A percentile compares a stretch with the other conserved stretches of the same genome.
Conservation (phyloP, 176 grass and related monocot species). For the Tillandsia fasciculata region DNA sequence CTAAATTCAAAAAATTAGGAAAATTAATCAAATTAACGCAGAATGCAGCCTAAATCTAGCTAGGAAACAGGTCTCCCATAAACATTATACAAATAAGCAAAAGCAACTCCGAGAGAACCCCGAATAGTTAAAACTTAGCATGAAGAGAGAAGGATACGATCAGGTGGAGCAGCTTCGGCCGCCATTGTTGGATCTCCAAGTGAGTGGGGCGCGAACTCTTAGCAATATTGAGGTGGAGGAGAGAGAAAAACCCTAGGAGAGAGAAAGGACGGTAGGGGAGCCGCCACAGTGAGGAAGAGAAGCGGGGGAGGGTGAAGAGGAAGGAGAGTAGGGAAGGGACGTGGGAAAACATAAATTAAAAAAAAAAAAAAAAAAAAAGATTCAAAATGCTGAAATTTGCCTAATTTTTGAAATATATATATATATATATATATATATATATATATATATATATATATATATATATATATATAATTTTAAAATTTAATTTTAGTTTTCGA, state of each 20-base stretch:
- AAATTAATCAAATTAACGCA: neutral
- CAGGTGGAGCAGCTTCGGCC: constrained; percentile 32
- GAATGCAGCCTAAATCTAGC: neutral
- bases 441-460: too few species aligned
- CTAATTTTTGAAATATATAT: too few species aligned
- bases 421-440: too few species aligned
- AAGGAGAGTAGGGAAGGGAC: neutral
- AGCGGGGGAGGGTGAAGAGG: neutral
- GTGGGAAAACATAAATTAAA: neutral
- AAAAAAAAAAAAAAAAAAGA: too few species aligned
- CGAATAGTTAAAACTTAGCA: neutral
- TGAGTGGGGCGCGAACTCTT: constrained; percentile 30
- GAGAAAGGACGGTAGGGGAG: constrained; percentile 1
- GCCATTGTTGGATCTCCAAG: constrained; percentile 33
- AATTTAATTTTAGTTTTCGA: too few species aligned
- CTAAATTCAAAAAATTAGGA: neutral
- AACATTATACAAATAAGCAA: neutral
- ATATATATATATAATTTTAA: too few species aligned
- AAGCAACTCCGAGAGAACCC: constrained; percentile 4
- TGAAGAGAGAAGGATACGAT: constrained; percentile 41
- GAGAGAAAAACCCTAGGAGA: constrained; percentile 14
- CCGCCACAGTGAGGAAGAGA: neutral
- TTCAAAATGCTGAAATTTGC: too few species aligned
- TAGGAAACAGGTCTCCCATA: neutral
- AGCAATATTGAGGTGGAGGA: constrained; percentile 7